phyloP scores from a whole-genome alignment of 2,329 filamentous ascomycete species.

The Chaetothyriales sp. region DNA sequence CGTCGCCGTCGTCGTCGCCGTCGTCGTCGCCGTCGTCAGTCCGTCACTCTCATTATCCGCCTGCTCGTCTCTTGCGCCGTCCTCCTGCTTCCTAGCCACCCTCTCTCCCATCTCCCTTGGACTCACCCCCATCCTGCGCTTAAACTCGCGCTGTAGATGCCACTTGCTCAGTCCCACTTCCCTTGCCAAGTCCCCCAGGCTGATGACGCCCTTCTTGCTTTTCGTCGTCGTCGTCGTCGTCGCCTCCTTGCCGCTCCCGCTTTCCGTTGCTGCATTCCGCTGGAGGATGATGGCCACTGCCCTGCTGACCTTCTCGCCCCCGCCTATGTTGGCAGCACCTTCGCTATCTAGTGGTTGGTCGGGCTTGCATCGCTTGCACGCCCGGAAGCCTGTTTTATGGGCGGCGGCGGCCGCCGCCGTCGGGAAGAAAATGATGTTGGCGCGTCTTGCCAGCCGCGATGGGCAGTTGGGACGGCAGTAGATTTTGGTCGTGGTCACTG shows the following conservation, averaged over 20 bases:
- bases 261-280: not conserved
- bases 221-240: not conserved
- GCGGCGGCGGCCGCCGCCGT: conserved; percentile 32
- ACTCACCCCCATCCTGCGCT: conserved; percentile 37
- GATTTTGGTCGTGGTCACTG: conserved; percentile 42
- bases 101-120: conserved; percentile 27
- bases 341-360: conserved; percentile 15
- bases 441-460: conserved; percentile 44
- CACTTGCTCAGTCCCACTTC: conserved; percentile 37
- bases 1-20: not conserved
- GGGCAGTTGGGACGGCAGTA: conserved; percentile 45
- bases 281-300: not conserved
- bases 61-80: not conserved
- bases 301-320: not conserved
- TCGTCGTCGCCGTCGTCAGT: not conserved
- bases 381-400: conserved; percentile 34
- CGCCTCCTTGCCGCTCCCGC: not conserved
- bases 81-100: not conserved
- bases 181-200: conserved; percentile 33
- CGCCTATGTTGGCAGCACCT: not conserved
- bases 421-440: conserved; percentile 43
- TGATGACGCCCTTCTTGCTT: conserved; percentile 8
- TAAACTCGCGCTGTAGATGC: conserved; percentile 44
- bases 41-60: not conserved
- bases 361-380: conserved; percentile 45